A percentile compares a stretch with the other conserved stretches of the same genome.
Conservation (phyloP, 306 rosid species). For the Quercus gilva region DNA sequence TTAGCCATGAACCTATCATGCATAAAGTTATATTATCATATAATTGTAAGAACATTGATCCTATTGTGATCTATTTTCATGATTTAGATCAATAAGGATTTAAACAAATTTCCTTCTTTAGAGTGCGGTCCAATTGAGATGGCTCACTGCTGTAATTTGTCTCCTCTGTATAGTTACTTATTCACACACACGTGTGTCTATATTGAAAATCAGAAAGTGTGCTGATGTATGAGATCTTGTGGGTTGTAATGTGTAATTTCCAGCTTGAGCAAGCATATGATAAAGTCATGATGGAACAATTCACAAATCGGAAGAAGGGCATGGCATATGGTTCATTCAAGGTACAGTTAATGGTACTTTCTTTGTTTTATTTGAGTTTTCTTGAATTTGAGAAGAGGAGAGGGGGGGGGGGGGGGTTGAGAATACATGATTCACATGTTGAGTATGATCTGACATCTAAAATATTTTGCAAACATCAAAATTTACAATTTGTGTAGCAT, state of each 20-base stretch:
- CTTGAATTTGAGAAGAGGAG: background rate
- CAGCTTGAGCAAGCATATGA: slow-evolving; percentile 96
- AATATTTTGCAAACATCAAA: background rate
- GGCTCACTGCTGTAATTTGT: background rate
- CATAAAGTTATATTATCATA: background rate
- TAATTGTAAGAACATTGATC: background rate
- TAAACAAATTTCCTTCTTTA: background rate
- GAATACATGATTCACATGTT: slow-evolving; percentile 8
- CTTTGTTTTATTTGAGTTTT: background rate
- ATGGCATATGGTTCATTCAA: slow-evolving; percentile 80
- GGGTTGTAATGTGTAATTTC: slow-evolving; percentile 19
- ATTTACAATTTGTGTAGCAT: background rate
- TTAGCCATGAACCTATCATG: background rate
- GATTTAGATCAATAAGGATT: background rate
- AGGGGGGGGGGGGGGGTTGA: background rate
- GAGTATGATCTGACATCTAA: background rate
- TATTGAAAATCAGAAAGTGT: slow-evolving; percentile 14
- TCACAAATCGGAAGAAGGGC: slow-evolving; percentile 87
- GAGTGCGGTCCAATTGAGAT: background rate
- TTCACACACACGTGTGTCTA: background rate
- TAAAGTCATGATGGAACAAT: slow-evolving; percentile 93
- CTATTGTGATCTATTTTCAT: background rate
- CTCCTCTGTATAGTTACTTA: background rate
- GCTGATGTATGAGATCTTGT: slow-evolving; percentile 22
- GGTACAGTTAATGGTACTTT: slow-evolving; percentile 41